Evolutionary conservation across 2,329 filamentous ascomycete genomes (phyloP), one percentile per base, ranked within the genome.

Genomic region (Phoma herbarum): DNA sequence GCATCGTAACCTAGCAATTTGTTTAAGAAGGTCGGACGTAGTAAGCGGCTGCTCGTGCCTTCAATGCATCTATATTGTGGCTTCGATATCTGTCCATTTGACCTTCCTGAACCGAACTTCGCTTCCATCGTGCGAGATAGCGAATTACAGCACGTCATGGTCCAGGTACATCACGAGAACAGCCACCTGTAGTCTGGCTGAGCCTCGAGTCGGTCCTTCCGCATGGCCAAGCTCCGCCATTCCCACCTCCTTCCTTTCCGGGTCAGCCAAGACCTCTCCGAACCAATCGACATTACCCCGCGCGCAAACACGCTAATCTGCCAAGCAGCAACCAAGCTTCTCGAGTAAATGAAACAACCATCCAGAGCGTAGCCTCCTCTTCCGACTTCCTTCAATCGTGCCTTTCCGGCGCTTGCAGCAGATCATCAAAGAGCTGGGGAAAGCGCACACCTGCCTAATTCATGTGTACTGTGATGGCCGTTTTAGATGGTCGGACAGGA

Each of bases 291-390:
- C 26, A 12, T n/a, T 20, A 52, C 29, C 18, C 42, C 53, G 26
- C 47, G 49, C 45, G 35, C 8, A 35, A 54, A 54, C 31, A 54
- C 50, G 56, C 50, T 54, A 60, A 49, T 48, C 52, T 46, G 43
- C 53, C 42, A 53, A 44, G 59, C 39, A 47, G 44, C 20, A 43
- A 64, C 69, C 69, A 73, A 73, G 71, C 44, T 52, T 33, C n/a
- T 42, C 37, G 42, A 41, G 45, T 70, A 73, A 57, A 74, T 74
- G 70, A 70, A 70, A 61, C 41, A 42, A 26, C 70, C 69, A 70
- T 62, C 61, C 64, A 73, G 43, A 60, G 50, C 46, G 29, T 33
- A 18, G 37, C 44, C 61, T 43, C 20, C 37, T 44, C 48, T 57
- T 61, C 43, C 53, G 60, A 53, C 44, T 57, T 50, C 54, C 50